Evolutionary conservation across 208 protist genomes (phyloP).

Genomic region (Leishmania major): DNA sequence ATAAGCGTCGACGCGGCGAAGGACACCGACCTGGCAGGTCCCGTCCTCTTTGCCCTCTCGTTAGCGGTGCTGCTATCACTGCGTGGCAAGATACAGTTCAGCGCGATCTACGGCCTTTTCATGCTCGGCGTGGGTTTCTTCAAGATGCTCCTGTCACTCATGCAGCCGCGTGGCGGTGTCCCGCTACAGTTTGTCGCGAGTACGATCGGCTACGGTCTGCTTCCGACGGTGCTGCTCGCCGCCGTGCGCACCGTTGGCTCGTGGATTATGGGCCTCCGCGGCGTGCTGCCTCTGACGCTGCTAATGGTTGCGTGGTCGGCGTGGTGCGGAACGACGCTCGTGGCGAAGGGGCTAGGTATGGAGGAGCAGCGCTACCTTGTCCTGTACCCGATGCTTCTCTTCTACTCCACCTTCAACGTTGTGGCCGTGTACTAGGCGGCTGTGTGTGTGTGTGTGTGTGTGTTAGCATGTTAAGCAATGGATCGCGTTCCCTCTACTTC

Average conservation of each 20-base stretch:
- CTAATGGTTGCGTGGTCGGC: conserved; percentile 78
- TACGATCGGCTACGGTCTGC: conserved; percentile 76
- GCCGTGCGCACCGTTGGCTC: conserved; percentile 44
- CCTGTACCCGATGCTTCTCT: conserved; percentile 80
- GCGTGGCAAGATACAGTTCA: conserved; percentile 83
- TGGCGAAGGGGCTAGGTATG: conserved; percentile 67
- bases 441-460: background rate
- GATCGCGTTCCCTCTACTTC: background rate
- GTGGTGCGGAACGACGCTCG: conserved; percentile 75
- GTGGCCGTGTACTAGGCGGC: conserved; percentile 68
- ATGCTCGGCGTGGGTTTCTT: conserved; percentile 72
- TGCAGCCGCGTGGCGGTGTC: conserved; percentile 51
- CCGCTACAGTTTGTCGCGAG: conserved; percentile 77
- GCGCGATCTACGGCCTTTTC: conserved; percentile 78
- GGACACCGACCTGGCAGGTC: conserved; percentile 78
- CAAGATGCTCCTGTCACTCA: conserved; percentile 76
- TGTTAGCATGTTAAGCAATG: background rate
- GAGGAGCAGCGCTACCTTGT: conserved; percentile 73
- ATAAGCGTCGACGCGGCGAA: conserved; percentile 40
- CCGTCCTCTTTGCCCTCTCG: conserved; percentile 70
- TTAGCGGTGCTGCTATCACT: conserved; percentile 74
- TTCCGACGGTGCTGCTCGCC: conserved; percentile 75
- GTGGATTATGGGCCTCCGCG: conserved; percentile 38
- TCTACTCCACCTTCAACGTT: conserved; percentile 83
- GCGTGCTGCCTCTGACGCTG: conserved; percentile 42